Evolutionary conservation across 176 grass and related monocot species (phyloP).

Genomic region (Metroxylon sagu): DNA sequence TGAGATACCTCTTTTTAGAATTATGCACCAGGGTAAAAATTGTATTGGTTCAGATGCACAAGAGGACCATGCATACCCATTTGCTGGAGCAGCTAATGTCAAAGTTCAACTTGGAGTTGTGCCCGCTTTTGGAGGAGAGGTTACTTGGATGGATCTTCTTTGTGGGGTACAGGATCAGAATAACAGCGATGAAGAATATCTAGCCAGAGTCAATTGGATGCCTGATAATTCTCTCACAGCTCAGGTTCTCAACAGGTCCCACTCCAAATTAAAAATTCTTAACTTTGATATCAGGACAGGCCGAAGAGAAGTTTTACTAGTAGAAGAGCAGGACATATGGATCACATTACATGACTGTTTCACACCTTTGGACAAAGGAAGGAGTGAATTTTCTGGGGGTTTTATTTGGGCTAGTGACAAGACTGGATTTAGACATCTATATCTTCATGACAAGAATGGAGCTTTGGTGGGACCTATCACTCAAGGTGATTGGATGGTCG

Average conservation of each 20-base stretch:
- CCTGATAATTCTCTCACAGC: slow-evolving; percentile 68
- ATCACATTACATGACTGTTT: slow-evolving; percentile 95
- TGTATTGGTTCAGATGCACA: slow-evolving; percentile 72
- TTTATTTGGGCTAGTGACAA: slow-evolving; percentile 99
- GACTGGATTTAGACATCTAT: slow-evolving; percentile 90
- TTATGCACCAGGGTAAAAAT: slow-evolving; percentile 97
- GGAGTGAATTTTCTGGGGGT: slow-evolving; percentile 54
- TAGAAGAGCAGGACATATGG: slow-evolving; percentile 74
- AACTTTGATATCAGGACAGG: slow-evolving; percentile 78
- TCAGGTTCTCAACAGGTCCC: slow-evolving; percentile 86
- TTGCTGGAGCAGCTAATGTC: slow-evolving; percentile 86
- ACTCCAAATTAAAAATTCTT: slow-evolving; percentile 80
- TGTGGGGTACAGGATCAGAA: slow-evolving; percentile 46
- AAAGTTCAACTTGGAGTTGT: slow-evolving; percentile 83
- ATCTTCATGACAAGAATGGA: slow-evolving; percentile 75
- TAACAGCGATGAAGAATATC: slow-evolving; percentile 75
- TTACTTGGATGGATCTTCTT: slow-evolving; percentile 92
- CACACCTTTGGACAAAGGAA: slow-evolving; percentile 70
- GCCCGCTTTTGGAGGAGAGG: slow-evolving; percentile 55
- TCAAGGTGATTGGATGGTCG: slow-evolving; percentile 91
- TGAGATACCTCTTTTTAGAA: slow-evolving; percentile 87
- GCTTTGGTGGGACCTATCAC: slow-evolving; percentile 79
- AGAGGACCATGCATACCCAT: slow-evolving; percentile 96
- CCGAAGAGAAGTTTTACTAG: slow-evolving; percentile 55
- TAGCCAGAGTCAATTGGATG: slow-evolving; percentile 92